Conservation (phyloP, 345 rosid genomes). For the Gossypium sturtianum region DNA sequence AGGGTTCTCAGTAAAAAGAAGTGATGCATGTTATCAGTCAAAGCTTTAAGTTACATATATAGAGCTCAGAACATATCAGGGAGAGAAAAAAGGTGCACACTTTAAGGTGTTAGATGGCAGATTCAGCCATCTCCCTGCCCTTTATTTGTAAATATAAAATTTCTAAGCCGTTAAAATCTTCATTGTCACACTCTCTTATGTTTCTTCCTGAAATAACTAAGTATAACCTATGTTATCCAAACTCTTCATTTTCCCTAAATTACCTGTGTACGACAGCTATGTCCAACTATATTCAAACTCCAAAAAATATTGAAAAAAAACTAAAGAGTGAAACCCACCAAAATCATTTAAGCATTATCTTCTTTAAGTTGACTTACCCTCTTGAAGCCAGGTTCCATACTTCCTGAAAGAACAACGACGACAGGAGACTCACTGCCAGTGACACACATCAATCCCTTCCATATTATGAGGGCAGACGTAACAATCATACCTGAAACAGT, state of each 20-base stretch:
- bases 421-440: conserved; percentile 99
- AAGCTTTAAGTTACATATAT: background rate
- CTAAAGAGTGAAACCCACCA: background rate
- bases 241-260: background rate
- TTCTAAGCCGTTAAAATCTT: background rate
- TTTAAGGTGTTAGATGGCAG: background rate
- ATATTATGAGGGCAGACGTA: conserved; percentile 87
- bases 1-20: background rate
- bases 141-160: background rate
- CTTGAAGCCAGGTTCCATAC: conserved; percentile 99
- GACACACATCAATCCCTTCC: conserved; percentile 93
- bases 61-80: background rate
- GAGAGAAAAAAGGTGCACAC: background rate
- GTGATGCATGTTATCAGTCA: background rate
- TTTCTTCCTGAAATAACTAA: background rate
- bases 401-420: conserved; percentile 93
- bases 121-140: background rate
- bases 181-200: background rate
- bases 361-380: conserved; percentile 45
- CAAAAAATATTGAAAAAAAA: background rate
- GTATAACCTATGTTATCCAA: background rate
- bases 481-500: conserved; percentile 77
- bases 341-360: background rate
- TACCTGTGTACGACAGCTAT: background rate
- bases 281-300: background rate